A percentile compares a stretch with the other conserved stretches of the same genome.
These are phyloP conservation scores for Populus hybrid DNA, from an alignment of 441 rosid genomes.

Conservation along the genomic window DNA sequence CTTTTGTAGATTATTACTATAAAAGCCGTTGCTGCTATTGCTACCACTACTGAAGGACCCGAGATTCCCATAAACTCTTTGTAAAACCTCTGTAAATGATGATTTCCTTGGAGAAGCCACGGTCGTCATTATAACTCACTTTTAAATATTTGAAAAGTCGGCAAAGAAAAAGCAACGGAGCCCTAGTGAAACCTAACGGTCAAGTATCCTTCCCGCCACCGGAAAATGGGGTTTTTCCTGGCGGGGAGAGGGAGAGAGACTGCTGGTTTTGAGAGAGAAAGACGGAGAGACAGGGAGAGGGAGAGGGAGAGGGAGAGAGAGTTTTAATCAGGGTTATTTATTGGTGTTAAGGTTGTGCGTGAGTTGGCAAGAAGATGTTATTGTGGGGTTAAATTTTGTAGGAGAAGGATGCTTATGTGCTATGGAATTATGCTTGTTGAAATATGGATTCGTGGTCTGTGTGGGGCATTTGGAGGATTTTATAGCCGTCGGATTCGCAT, in stretches of 20 bases:
- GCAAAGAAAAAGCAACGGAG: background rate
- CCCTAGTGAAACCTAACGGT: background rate
- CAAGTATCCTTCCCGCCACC: slow-evolving; percentile 34
- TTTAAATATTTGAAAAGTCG: background rate
- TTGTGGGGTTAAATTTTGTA: background rate
- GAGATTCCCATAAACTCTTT: slow-evolving; percentile 47
- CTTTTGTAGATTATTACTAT: slow-evolving; percentile 11
- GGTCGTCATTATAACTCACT: slow-evolving; percentile 37
- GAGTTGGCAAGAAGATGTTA: slow-evolving; percentile 1
- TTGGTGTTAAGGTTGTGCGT: background rate
- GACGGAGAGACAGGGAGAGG: background rate
- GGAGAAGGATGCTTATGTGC: background rate
- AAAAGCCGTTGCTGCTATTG: background rate
- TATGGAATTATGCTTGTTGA: background rate
- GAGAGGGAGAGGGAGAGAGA: background rate
- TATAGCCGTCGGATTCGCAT: slow-evolving; percentile 44
- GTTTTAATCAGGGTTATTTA: background rate
- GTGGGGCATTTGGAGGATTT: slow-evolving; percentile 1
- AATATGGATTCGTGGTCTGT: background rate
- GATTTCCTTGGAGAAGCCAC: slow-evolving; percentile 53
- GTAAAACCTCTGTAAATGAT: slow-evolving; percentile 62
- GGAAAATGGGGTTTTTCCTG: slow-evolving; percentile 25
- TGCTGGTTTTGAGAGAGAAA: background rate
- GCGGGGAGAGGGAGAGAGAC: background rate
- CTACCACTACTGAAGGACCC: slow-evolving; percentile 7